phyloP scores from a whole-genome alignment of 139 green algal genomes.

The Tetraselmis chui region DNA sequence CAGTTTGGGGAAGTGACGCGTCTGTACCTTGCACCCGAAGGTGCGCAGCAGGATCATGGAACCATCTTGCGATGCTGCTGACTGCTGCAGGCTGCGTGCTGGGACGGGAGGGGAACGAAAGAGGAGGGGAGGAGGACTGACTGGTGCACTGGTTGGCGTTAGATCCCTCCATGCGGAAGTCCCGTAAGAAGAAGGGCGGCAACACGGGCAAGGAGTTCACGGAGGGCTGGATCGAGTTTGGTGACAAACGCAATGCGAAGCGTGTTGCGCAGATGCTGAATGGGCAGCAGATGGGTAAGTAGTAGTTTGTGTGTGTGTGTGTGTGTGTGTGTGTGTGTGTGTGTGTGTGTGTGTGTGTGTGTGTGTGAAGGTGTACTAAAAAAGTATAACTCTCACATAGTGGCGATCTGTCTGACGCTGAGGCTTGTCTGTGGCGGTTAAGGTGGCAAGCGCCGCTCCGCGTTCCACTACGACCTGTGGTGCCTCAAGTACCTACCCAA shows the following conservation, averaged over 20 bases:
- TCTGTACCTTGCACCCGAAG: constrained; percentile 83
- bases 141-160: no score
- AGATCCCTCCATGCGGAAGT: constrained; percentile 33
- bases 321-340: no score
- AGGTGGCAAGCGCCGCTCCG: constrained; percentile 58
- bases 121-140: no score
- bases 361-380: no score
- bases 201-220: constrained; percentile 89
- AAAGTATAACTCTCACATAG: not conserved
- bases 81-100: no score
- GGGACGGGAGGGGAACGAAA: no score
- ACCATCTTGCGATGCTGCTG: no score
- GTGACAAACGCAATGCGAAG: constrained; percentile 85
- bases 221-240: constrained; percentile 96
- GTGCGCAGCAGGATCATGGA: no score
- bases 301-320: no score
- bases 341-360: not conserved
- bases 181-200: constrained; percentile 47
- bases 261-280: constrained; percentile 55
- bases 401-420: not conserved
- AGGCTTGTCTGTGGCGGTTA: no score
- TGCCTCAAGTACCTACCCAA: constrained; percentile 88
- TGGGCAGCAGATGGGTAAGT: constrained; percentile 63
- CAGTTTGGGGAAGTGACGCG: constrained; percentile 65
- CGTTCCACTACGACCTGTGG: constrained; percentile 91